phyloP scores from a whole-genome alignment of 352 stramenopile species.

The Phytopythium mirpurense region DNA sequence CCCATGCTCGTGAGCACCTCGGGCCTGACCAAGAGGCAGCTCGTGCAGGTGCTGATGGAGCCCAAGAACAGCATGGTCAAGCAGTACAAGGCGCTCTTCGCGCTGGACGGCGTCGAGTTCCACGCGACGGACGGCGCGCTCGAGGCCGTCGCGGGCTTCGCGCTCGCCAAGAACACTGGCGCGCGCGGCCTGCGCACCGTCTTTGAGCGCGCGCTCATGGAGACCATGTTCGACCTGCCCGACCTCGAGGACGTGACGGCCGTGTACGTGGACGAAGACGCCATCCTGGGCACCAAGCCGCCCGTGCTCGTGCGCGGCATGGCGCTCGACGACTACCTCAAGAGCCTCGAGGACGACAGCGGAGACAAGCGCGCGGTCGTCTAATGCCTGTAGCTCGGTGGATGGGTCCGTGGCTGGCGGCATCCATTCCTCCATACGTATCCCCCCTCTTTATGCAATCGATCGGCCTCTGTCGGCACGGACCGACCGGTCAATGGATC shows the following conservation, averaged over 20 bases:
- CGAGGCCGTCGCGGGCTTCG: slow-evolving; percentile 91
- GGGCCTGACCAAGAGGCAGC: slow-evolving; percentile 86
- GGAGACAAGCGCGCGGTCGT: slow-evolving; percentile 48
- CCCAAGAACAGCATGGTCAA: slow-evolving; percentile 97
- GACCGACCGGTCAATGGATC: too few species aligned
- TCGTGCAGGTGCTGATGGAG: slow-evolving; percentile 95
- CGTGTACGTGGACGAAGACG: slow-evolving; percentile 92
- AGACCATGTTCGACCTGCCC: slow-evolving; percentile 96
- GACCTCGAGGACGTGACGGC: slow-evolving; percentile 89
- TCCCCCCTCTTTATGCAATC: background rate
- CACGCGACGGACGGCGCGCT: slow-evolving; percentile 93
- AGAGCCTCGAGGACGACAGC: slow-evolving; percentile 54
- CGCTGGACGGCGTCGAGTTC: slow-evolving; percentile 95
- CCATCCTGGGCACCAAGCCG: slow-evolving; percentile 85
- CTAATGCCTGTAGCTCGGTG: slow-evolving; percentile 12
- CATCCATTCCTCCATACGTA: slow-evolving; percentile 2
- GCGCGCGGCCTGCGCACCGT: slow-evolving; percentile 95
- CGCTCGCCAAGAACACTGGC: slow-evolving; percentile 92
- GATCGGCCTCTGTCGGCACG: too few species aligned
- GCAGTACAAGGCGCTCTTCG: slow-evolving; percentile 97
- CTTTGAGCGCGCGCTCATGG: slow-evolving; percentile 92
- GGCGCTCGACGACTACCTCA: slow-evolving; percentile 69
- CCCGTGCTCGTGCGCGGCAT: slow-evolving; percentile 86
- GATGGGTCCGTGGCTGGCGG: background rate
- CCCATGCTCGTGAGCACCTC: slow-evolving; percentile 95